Evolutionary conservation across 257 asterid species (phyloP).

Genomic region (Fraxinus americana): DNA sequence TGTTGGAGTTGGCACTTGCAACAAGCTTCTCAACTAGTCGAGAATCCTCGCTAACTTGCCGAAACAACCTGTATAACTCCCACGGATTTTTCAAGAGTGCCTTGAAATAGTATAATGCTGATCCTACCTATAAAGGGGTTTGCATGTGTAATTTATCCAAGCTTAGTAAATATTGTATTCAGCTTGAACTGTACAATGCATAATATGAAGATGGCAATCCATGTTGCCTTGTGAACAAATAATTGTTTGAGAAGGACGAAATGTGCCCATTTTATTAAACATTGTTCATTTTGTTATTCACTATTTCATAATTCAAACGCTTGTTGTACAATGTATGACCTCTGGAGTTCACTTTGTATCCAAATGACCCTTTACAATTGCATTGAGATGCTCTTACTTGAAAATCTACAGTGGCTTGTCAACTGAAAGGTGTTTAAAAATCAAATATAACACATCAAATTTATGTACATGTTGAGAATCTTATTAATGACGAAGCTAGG

Average conservation of each 20-base stretch:
- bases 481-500: too few relatives aligned
- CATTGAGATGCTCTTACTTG: too few relatives aligned
- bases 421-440: too few relatives aligned
- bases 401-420: too few relatives aligned
- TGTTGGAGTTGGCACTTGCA: constrained; percentile 76
- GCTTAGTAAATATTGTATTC: neutral
- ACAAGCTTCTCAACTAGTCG: constrained; percentile 67
- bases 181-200: neutral
- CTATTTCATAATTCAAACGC: neutral
- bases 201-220: neutral
- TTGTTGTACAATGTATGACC: too few relatives aligned
- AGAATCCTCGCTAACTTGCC: constrained; percentile 45
- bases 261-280: neutral
- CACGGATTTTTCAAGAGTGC: too few relatives aligned
- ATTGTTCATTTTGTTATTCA: neutral
- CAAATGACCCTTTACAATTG: too few relatives aligned
- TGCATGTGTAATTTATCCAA: neutral
- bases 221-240: neutral
- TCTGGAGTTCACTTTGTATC: neutral
- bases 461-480: too few relatives aligned
- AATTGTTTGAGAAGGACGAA: neutral
- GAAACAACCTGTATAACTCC: constrained; percentile 36
- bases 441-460: too few relatives aligned
- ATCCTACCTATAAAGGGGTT: neutral
- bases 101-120: too few relatives aligned